Percentiles rank a stretch among this genome's conserved stretches.
Conservation (phyloP, 2,329 filamentous ascomycete genomes). For the Samsoniella hepiali region DNA sequence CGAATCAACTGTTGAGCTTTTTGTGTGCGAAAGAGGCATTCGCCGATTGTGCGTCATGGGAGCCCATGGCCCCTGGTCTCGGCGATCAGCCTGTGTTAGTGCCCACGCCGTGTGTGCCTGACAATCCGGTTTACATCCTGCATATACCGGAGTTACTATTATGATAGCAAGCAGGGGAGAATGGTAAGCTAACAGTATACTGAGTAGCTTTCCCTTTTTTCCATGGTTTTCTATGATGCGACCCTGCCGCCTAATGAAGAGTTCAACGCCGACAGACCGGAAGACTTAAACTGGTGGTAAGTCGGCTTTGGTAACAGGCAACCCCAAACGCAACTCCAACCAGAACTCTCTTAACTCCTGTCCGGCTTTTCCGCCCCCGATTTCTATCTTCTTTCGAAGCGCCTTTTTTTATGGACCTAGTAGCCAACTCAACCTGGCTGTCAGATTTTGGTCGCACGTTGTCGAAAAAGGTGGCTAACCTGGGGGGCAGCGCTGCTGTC, state of each 20-base stretch:
- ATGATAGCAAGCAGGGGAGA: background rate
- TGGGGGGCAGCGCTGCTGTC: background rate
- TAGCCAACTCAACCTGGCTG: too few relatives aligned
- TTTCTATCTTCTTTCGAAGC: background rate
- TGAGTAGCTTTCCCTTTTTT: too few relatives aligned
- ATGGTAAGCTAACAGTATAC: too few relatives aligned
- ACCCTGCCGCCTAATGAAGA: background rate
- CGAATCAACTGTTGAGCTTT: background rate
- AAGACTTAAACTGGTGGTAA: background rate
- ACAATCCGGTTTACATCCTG: background rate
- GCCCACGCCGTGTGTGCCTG: background rate
- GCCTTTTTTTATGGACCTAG: background rate
- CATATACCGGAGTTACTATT: background rate
- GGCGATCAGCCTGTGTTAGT: background rate
- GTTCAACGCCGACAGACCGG: background rate
- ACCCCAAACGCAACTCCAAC: background rate
- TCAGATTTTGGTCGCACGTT: background rate
- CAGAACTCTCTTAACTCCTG: background rate
- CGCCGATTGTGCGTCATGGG: background rate
- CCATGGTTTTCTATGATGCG: background rate
- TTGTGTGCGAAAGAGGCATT: background rate
- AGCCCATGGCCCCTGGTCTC: background rate
- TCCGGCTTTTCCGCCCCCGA: background rate
- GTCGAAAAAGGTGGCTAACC: background rate
- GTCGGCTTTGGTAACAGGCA: background rate